phyloP scores from a whole-genome alignment of 768 basidiomycete genomes.

The Tylopilus subfusipes region DNA sequence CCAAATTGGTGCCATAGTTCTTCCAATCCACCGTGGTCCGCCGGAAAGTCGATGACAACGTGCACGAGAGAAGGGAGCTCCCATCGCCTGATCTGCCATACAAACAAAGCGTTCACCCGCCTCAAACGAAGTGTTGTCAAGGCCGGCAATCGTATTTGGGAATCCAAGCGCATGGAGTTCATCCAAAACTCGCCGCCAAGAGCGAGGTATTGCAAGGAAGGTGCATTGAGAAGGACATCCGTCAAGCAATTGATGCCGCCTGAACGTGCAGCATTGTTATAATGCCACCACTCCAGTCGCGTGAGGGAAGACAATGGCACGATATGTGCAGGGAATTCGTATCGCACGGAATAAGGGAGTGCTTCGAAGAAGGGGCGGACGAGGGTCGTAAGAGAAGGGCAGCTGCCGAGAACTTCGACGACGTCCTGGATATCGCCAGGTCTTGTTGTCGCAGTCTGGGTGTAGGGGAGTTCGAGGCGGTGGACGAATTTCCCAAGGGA shows the following conservation, averaged over 20 bases:
- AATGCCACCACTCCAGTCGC: constrained; percentile 69
- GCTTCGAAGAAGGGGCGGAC: constrained; percentile 41
- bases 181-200: constrained; percentile 45
- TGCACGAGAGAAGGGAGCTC: constrained; percentile 49
- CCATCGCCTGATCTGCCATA: constrained; percentile 50
- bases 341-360: constrained; percentile 34
- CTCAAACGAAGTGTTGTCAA: constrained; percentile 54
- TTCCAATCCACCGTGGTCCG: constrained; percentile 36
- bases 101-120: constrained; percentile 46
- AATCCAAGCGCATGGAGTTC: constrained; percentile 15
- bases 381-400: constrained; percentile 51
- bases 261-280: constrained; percentile 50
- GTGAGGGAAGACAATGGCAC: constrained; percentile 49
- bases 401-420: constrained; percentile 47
- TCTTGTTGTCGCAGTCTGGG: constrained; percentile 42
- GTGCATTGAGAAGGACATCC: constrained; percentile 48
- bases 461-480: constrained; percentile 58
- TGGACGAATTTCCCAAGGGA: constrained; percentile 41
- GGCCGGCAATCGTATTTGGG: constrained; percentile 38
- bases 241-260: constrained; percentile 64
- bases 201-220: constrained; percentile 56
- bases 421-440: constrained; percentile 31
- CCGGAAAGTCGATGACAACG: constrained; percentile 50
- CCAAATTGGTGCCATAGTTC: constrained; percentile 51
- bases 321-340: constrained; percentile 50